These are phyloP conservation scores for Marasmius tenuissimus DNA, from an alignment of 1,284 basidiomycete species.

Conservation along the genomic window DNA sequence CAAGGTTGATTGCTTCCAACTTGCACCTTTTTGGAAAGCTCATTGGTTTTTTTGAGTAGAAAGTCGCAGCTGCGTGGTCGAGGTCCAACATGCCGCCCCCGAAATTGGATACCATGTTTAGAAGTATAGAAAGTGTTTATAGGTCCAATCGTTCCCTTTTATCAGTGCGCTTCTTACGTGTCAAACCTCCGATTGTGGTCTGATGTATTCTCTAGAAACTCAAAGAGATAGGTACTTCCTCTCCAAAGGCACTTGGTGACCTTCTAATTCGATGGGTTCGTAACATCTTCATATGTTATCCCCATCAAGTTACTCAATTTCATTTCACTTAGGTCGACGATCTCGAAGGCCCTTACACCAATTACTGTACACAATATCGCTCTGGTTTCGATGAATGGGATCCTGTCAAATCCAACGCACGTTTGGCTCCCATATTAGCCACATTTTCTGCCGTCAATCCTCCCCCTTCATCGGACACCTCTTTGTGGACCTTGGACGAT, in stretches of 20 bases:
- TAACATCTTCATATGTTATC: constrained; percentile 6
- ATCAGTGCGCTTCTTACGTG: constrained; percentile 30
- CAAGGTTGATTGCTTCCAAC: constrained; percentile 58
- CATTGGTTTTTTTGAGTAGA: constrained; percentile 46
- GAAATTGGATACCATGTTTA: constrained; percentile 92
- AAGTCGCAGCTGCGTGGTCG: constrained; percentile 97
- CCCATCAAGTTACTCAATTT: constrained; percentile 6
- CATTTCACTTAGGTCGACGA: constrained; percentile 74
- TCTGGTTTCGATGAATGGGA: constrained; percentile 84
- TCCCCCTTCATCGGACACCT: constrained; percentile 49
- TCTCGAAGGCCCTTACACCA: constrained; percentile 83
- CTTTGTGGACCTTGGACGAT: constrained; percentile 82
- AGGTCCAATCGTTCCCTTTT: constrained; percentile 86
- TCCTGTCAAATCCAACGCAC: constrained; percentile 74
- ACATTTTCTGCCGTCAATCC: constrained; percentile 69
- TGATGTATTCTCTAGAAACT: constrained; percentile 63
- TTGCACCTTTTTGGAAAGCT: constrained; percentile 13
- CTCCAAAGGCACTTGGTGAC: constrained; percentile 95
- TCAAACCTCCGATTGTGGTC: constrained; percentile 4
- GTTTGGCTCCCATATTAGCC: constrained; percentile 68
- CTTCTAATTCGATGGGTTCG: constrained; percentile 95
- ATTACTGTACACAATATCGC: constrained; percentile 75
- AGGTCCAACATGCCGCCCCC: constrained; percentile 90
- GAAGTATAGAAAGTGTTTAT: constrained; percentile 89
- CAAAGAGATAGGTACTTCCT: constrained; percentile 90